Evolutionary conservation across 73 alveolate species (phyloP), one percentile per base, ranked within the genome.

Genomic region (Breviolum minutum): DNA sequence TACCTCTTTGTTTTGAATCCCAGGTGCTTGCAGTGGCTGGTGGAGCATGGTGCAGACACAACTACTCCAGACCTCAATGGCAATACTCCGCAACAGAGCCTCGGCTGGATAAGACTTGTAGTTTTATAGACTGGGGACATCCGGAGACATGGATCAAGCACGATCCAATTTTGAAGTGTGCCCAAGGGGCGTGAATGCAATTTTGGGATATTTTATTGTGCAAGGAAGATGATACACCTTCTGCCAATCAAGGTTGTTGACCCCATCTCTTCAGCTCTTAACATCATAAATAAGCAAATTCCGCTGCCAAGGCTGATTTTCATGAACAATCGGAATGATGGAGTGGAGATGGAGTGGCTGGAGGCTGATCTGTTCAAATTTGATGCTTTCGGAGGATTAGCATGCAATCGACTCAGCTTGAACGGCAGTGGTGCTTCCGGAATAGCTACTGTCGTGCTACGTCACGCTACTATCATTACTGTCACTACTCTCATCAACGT

Each of bases 11-110:
- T 10, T 8, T 14, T 12, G 64, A 14, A n/a, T 77, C 26, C 81
- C n/a, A 88, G 96, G 98, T 92, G 99, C 71, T 60, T 94, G 93
- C 99, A 94, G 70, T 94, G 99, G 99, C 99, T 94, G 54, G 99
- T 94, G 81, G 99, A 94, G 99, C 90, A 77, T 32, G 99, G 99
- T 8, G 90, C 93, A 29, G 99, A 94, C 62, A 94, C 99, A 8
- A 94, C 99, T 54, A 94, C 99, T 22, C 99, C 99, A 60, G 92
- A 94, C 60, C 99, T 77, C 40, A 79, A 94, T 17, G 99, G 99
- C 68, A 61, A 77, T 60, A 77, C 99, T 5, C 99, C 99, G 2
- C 79, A 61, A 32, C 93, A 94, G 97, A 64, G 8, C 64, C 88
- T 29, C 64, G 87, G 71, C 66, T 63, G 54, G 32, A 2, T 12